These are phyloP conservation scores for Globisporangium paddicum DNA, from an alignment of 352 stramenopile genomes.

Conservation along the genomic window DNA sequence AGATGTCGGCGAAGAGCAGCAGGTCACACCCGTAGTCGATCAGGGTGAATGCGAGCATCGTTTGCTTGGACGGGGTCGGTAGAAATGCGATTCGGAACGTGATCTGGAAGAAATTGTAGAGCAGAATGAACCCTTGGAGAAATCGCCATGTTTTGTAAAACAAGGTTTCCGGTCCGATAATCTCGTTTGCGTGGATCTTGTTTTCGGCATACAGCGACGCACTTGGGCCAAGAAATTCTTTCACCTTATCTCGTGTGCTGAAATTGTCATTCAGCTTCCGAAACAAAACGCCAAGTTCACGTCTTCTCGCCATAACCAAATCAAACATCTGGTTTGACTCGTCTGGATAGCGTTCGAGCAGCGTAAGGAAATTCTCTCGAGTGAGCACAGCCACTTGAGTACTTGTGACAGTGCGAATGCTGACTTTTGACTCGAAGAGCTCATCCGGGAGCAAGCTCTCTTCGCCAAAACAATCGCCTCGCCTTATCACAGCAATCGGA, in stretches of 20 bases:
- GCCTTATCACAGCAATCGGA: conserved; percentile 43
- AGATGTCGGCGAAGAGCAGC: conserved; percentile 33
- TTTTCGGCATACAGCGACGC: conserved; percentile 43
- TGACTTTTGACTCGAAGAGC: conserved; percentile 35
- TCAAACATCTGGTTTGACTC: conserved; percentile 19
- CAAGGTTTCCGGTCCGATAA: conserved; percentile 10
- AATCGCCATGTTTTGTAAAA: conserved; percentile 13
- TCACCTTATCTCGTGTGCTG: conserved; percentile 38
- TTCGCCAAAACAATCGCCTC: conserved; percentile 55
- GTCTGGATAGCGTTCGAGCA: conserved; percentile 36
- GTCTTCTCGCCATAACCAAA: conserved; percentile 18
- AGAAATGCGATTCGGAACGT: conserved; percentile 46
- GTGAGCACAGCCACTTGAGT: conserved; percentile 40
- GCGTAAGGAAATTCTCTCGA: conserved; percentile 29
- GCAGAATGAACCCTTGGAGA: conserved; percentile 23
- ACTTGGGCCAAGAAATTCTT: conserved; percentile 31
- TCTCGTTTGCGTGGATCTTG: conserved; percentile 25
- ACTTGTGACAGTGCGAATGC: conserved; percentile 48
- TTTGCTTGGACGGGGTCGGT: conserved; percentile 17
- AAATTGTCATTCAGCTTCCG: conserved; percentile 37
- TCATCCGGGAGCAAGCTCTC: conserved; percentile 39
- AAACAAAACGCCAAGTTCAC: conserved; percentile 15
- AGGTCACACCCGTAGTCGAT: conserved; percentile 37
- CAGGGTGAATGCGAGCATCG: conserved; percentile 25
- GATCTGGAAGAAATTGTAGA: conserved; percentile 53